Conservation (phyloP, 1,284 basidiomycete genomes). For the Sporisorium iseilematis-ciliati region DNA sequence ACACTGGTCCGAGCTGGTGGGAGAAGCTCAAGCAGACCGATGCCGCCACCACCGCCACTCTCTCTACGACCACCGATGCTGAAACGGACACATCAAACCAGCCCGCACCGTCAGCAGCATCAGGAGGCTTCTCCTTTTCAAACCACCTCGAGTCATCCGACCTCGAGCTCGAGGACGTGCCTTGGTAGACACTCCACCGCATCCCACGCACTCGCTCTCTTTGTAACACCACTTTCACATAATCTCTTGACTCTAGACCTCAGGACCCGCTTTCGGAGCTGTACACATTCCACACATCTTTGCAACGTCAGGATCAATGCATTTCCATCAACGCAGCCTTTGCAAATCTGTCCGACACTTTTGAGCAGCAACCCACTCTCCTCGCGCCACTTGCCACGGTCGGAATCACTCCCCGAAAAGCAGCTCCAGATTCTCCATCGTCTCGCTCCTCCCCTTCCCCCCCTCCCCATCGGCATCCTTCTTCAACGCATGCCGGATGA, state of each 20-base stretch:
- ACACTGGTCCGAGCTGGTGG: constrained; percentile 36
- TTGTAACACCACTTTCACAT: too few species aligned
- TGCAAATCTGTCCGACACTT: too few species aligned
- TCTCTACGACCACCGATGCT: too few species aligned
- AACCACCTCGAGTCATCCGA: constrained; percentile 11
- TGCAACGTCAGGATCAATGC: not conserved
- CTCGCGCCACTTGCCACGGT: too few species aligned
- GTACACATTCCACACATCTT: not conserved
- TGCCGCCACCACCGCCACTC: not conserved
- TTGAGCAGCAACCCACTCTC: too few species aligned
- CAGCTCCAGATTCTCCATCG: constrained; percentile 62
- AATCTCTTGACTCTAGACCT: not conserved
- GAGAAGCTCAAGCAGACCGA: constrained; percentile 34
- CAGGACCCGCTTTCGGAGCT: not conserved
- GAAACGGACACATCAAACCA: not conserved
- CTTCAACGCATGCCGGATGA: constrained; percentile 75
- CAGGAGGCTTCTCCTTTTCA: constrained; percentile 20
- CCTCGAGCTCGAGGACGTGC: constrained; percentile 37
- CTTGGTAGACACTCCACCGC: constrained; percentile 24
- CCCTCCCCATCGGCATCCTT: not conserved
- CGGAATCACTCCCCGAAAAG: constrained; percentile 57
- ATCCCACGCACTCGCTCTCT: not conserved
- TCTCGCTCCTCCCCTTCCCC: constrained; percentile 41
- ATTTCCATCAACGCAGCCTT: not conserved
- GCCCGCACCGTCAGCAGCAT: not conserved